Base-by-base conservation (phyloP, 306 rosid genomes). In the Begonia loranthoides region DNA sequence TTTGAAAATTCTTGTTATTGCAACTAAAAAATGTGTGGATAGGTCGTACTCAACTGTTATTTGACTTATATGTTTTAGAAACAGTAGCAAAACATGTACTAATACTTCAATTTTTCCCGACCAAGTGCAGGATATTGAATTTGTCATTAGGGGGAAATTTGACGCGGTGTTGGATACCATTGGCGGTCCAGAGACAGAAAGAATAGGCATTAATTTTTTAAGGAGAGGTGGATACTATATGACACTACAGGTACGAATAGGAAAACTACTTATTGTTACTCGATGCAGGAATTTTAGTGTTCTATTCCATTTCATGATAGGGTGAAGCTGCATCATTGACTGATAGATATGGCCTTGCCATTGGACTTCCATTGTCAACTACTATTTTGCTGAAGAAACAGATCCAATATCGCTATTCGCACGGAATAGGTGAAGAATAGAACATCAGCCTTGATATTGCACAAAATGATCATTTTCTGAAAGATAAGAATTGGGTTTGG, bases 121-220 rank as follows among this genome's bases (percentile, higher is more conserved):
- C 17, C 52, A n/a, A 17, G 52, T 52, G 51, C 75, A 90, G 99
- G 80, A 75, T 58, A 65, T 73, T 48, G 95, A 79, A 54, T 53
- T 67, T 67, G 66, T 71, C 65, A 76, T 90, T 65, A 80, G 64
- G 72, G 99, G 95, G 49, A 86, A 73, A 67, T 90, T 90, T 43
- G 95, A 86, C 63, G 95, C 93, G 41, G 99, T 90, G 54, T 78
- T 90, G 73, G 99, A 90, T 64, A 90, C 99, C 15, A 90, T 86
- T 74, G 99, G 99, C 54, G 74, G 41, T 10, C 76, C 77, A 46
- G 92, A 82, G 65, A 90, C 87, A 2, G 99, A 90, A 86, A 63
- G 79, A 55, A 48, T 65, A 58, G 77, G 99, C 68, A 55, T 90
- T 63, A 69, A 57, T 66, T 68, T 90, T 73, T 74, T 90, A 58